Evolutionary conservation across 1,284 basidiomycete genomes (phyloP), one percentile per base, ranked within the genome.

Genomic region (Phylloporus sp.): DNA sequence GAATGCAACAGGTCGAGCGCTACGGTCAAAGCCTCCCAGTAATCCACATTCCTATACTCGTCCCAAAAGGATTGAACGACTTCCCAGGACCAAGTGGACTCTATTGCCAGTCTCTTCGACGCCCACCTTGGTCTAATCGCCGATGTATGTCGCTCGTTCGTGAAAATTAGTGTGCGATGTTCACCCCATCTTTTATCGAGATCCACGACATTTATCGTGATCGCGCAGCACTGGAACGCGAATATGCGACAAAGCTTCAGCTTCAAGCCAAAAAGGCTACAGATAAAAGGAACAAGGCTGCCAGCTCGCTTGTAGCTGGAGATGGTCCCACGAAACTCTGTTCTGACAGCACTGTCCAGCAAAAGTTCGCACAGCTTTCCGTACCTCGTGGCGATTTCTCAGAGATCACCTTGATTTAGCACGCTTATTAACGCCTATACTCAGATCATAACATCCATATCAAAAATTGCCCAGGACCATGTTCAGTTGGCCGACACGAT

Each of bases 211-310:
- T 94, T 60, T 89, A 93, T 75, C 83, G 84, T 63, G 91, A 91
- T 64, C 85, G 90, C 55, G 88, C 82, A 23, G 84, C 83, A 19
- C 81, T 94, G 19, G 93, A 95, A 77, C 87, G 89, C 63, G 92
- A 95, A 74, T 94, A 93, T 75, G 90, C 92, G 1, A 75, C 80
- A 25, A 94, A 91, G 74, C 82, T 94, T 25, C 88, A 91, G 74
- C 78, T 82, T 20, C 79, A 95, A 35, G 85, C 85, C 5, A 89
- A 85, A 79, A 94, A 89, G 75, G 88, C 89, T 2, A 80, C 83
- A 23, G 94, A 94, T 61, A 92, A 88, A 84, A 92, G 91, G 78
- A 80, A 79, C 55, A 92, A 87, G 80, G 83, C 85, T 65, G 85
- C 87, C 70, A 75, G 82, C 4, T 76, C 80, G 27, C 80, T 91